Percentiles rank a stretch among this genome's conserved stretches.
Evolutionary conservation across 345 rosid species (phyloP).

Genomic region (Geranium rotundifolium): DNA sequence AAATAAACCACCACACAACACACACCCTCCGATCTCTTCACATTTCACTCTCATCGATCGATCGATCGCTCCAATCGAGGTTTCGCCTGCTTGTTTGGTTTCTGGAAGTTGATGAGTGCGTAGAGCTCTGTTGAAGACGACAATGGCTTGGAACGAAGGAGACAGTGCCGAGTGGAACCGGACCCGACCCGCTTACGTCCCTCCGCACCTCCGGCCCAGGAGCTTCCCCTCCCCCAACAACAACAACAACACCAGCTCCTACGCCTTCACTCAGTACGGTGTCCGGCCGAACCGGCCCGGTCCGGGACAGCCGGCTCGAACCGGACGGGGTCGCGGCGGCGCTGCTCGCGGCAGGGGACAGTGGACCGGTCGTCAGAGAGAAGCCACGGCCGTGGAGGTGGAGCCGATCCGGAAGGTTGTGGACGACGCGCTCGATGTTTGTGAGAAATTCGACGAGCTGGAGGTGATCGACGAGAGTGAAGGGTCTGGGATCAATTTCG

Average conservation of each 20-base stretch:
- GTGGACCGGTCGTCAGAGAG: background rate
- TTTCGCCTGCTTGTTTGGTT: background rate
- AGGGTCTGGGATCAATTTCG: conserved; percentile 21
- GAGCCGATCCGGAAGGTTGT: background rate
- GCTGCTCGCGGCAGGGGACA: conserved; percentile 7
- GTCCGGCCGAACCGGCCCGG: conserved; percentile 7
- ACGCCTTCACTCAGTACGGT: background rate
- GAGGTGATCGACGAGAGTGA: conserved; percentile 14
- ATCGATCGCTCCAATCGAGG: background rate
- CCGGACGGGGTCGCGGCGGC: conserved; percentile 12
- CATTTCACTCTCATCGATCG: no score
- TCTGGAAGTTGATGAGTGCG: background rate
- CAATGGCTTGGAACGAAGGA: conserved; percentile 17
- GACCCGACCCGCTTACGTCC: conserved; percentile 17
- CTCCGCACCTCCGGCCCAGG: conserved; percentile 19
- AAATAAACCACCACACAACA: no score
- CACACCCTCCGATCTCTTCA: background rate
- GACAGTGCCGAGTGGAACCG: conserved; percentile 7
- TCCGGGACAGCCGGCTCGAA: background rate
- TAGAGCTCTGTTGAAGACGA: no score
- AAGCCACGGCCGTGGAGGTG: background rate
- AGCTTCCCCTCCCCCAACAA: background rate
- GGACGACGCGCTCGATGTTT: background rate
- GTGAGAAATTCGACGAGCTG: conserved; percentile 16
- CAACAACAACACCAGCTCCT: background rate